phyloP scores from a whole-genome alignment of 345 rosid genomes.

The Odontarrhena argentea region DNA sequence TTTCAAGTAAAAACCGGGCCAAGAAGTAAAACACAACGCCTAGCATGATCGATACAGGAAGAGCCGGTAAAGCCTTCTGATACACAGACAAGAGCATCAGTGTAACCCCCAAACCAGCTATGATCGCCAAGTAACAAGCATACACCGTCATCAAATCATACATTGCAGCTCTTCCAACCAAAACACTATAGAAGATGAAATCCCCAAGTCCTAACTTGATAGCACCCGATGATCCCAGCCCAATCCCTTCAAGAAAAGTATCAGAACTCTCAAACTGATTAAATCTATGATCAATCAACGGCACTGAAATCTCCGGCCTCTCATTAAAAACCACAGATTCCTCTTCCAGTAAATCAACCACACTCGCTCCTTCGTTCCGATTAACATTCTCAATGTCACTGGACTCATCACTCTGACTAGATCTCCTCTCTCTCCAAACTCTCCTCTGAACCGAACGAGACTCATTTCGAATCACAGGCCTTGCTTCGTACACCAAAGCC shows the following conservation, averaged over 20 bases:
- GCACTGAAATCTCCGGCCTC: slow-evolving; percentile 59
- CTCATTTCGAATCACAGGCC: slow-evolving; percentile 65
- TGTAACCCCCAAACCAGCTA: slow-evolving; percentile 92
- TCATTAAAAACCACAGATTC: slow-evolving; percentile 42
- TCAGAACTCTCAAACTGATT: slow-evolving; percentile 46
- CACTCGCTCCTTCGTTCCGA: slow-evolving; percentile 22
- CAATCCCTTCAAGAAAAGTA: slow-evolving; percentile 74
- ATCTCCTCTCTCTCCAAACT: slow-evolving; percentile 72
- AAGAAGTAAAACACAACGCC: slow-evolving; percentile 82
- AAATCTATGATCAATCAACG: slow-evolving; percentile 57
- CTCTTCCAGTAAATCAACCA: slow-evolving; percentile 46
- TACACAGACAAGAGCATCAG: slow-evolving; percentile 79
- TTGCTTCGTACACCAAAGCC: slow-evolving; percentile 86
- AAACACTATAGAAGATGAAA: slow-evolving; percentile 90
- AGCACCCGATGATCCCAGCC: slow-evolving; percentile 88
- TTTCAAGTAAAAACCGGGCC: slow-evolving; percentile 71
- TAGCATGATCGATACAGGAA: slow-evolving; percentile 78
- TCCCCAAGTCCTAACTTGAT: slow-evolving; percentile 93
- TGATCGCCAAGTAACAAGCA: slow-evolving; percentile 87
- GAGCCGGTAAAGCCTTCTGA: slow-evolving; percentile 92
- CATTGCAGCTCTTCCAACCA: slow-evolving; percentile 96
- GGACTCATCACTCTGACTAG: slow-evolving; percentile 24
- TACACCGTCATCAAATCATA: slow-evolving; percentile 94
- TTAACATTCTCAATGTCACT: slow-evolving; percentile 28
- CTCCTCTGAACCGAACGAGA: slow-evolving; percentile 53